phyloP scores from a whole-genome alignment of 495 filamentous ascomycete genomes.

The Penicillium chermesinum region DNA sequence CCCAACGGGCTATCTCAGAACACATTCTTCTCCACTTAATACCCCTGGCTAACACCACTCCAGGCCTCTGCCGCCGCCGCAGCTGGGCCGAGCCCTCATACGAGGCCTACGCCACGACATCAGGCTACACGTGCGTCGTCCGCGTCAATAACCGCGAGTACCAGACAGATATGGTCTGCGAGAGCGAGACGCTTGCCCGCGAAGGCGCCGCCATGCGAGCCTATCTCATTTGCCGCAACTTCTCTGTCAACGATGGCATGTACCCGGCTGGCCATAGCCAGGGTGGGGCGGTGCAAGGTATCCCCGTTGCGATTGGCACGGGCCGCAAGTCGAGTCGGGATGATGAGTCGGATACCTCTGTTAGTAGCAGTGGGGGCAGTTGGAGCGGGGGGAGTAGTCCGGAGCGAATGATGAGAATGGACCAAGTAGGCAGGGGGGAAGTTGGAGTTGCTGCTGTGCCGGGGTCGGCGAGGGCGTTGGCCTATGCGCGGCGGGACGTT shows the following conservation, averaged over 20 bases:
- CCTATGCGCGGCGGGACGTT: slow-evolving; percentile 1
- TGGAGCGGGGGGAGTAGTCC: slow-evolving; percentile 55
- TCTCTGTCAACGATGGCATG: slow-evolving; percentile 97
- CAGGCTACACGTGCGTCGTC: slow-evolving; percentile 84
- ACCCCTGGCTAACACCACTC: slow-evolving; percentile 6
- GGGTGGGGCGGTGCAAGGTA: slow-evolving; percentile 75
- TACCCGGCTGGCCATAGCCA: slow-evolving; percentile 66
- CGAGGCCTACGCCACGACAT: slow-evolving; percentile 60
- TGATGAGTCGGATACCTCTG: slow-evolving; percentile 43
- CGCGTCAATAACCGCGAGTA: slow-evolving; percentile 97
- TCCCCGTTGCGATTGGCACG: slow-evolving; percentile 69
- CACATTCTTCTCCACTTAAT: neutral
- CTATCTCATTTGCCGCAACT: slow-evolving; percentile 97
- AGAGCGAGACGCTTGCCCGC: slow-evolving; percentile 73
- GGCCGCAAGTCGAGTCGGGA: slow-evolving; percentile 42
- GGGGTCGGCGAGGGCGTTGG: neutral
- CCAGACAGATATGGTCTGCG: slow-evolving; percentile 81
- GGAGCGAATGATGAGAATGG: slow-evolving; percentile 32
- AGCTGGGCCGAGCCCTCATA: slow-evolving; percentile 92
- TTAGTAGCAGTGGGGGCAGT: slow-evolving; percentile 43
- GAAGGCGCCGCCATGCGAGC: slow-evolving; percentile 96
- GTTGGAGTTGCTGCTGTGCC: neutral
- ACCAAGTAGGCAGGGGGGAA: slow-evolving; percentile 6
- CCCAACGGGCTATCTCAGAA: neutral
- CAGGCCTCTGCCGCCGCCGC: slow-evolving; percentile 94